phyloP scores from a whole-genome alignment of 441 rosid genomes.

The Pelargonium fulgidum region DNA sequence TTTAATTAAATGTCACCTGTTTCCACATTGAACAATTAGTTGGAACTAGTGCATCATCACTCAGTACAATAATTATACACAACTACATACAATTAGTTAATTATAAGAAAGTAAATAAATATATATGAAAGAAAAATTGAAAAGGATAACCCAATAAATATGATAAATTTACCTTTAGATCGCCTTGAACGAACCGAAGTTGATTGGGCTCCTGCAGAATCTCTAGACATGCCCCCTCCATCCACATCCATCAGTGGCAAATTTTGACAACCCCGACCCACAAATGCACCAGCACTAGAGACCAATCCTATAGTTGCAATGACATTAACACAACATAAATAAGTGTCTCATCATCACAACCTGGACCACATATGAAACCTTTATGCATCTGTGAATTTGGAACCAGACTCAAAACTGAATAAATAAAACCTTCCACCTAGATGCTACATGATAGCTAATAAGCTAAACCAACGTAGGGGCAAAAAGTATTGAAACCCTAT shows the following conservation, averaged over 20 bases:
- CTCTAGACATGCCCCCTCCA: conserved; percentile 27
- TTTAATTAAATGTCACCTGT: background rate
- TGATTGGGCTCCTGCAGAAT: conserved; percentile 22
- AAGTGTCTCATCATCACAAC: background rate
- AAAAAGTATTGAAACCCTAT: background rate
- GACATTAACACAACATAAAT: background rate
- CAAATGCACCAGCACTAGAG: conserved; percentile 15
- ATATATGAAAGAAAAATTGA: conserved; percentile 1
- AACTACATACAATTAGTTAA: background rate
- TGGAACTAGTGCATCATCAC: background rate
- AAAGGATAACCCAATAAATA: conserved; percentile 4
- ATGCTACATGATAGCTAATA: background rate
- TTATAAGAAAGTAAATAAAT: background rate
- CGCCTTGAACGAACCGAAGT: conserved; percentile 31
- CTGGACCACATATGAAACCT: background rate
- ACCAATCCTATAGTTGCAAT: background rate
- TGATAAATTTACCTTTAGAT: conserved; percentile 29
- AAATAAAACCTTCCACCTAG: background rate
- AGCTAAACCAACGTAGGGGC: too few species aligned
- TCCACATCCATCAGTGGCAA: conserved; percentile 39
- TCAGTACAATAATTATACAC: background rate
- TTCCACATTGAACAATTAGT: background rate
- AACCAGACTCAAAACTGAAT: background rate
- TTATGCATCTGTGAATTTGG: background rate
- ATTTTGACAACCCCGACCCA: conserved; percentile 18